phyloP scores from a whole-genome alignment of 305 asterid species.

The Fraxinus ornus region DNA sequence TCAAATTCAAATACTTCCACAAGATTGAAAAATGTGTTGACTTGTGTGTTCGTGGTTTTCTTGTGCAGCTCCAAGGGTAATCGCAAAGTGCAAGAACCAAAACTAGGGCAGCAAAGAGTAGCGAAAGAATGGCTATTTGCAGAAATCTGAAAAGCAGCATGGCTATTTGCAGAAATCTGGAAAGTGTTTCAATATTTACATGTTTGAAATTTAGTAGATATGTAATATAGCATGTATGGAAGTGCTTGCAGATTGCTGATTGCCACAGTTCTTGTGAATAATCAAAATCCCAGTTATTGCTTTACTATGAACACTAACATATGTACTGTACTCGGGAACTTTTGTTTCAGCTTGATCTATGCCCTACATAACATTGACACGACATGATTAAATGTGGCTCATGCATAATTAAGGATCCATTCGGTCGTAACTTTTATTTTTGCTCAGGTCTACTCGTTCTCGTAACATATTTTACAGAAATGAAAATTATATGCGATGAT shows the following conservation, averaged over 20 bases:
- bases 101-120: conserved; percentile 25
- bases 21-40: neutral
- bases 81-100: conserved; percentile 66
- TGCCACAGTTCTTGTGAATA: neutral
- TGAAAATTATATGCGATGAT: neutral
- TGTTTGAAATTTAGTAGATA: neutral
- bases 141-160: neutral
- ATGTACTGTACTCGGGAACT: neutral
- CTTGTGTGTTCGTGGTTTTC: neutral
- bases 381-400: neutral
- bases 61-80: conserved; percentile 64
- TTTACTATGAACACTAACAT: neutral
- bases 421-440: neutral
- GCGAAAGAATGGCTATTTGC: conserved; percentile 10
- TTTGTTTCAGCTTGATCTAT: neutral
- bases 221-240: neutral
- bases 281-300: neutral
- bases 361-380: neutral
- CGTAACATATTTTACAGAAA: neutral
- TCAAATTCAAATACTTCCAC: neutral
- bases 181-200: neutral
- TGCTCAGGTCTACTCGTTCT: neutral
- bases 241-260: neutral
- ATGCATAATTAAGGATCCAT: too few relatives aligned
- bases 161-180: neutral